Evolutionary conservation across 495 filamentous ascomycete species (phyloP).

Genomic region (Xylaria castorea): DNA sequence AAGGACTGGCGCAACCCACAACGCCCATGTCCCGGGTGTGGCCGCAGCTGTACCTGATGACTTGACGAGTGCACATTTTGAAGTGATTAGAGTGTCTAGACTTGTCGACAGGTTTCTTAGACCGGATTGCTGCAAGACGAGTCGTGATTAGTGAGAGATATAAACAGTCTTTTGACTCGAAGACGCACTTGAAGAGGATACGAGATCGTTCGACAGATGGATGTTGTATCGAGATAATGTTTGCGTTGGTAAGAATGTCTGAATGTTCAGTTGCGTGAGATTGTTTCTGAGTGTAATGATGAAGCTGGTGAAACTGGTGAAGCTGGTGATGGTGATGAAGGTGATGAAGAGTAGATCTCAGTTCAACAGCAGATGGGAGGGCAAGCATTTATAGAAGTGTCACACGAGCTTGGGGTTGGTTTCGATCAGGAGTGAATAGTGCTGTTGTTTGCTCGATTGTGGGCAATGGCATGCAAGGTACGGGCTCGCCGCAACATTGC

Average conservation of each 20-base stretch:
- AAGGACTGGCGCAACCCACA: constrained; percentile 12
- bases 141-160: background rate
- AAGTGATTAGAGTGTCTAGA: background rate
- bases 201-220: background rate
- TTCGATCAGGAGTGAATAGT: background rate
- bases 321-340: constrained; percentile 6
- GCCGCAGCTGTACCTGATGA: constrained; percentile 23
- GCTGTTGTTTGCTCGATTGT: constrained; percentile 21
- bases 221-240: background rate
- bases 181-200: constrained; percentile 8
- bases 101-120: background rate
- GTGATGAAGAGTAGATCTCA: constrained; percentile 16
- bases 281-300: constrained; percentile 3
- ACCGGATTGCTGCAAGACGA: background rate
- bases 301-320: constrained; percentile 8
- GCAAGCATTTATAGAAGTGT: constrained; percentile 27
- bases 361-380: constrained; percentile 20
- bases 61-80: constrained; percentile 29
- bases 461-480: constrained; percentile 16
- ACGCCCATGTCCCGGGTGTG: constrained; percentile 14
- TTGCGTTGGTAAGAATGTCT: background rate
- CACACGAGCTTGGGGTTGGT: background rate
- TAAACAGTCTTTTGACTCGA: background rate
- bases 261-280: background rate
- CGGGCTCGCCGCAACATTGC: constrained; percentile 16